Conservation (phyloP, 192 early-diverging fungal genomes). For the Coemansia sp. region DNA sequence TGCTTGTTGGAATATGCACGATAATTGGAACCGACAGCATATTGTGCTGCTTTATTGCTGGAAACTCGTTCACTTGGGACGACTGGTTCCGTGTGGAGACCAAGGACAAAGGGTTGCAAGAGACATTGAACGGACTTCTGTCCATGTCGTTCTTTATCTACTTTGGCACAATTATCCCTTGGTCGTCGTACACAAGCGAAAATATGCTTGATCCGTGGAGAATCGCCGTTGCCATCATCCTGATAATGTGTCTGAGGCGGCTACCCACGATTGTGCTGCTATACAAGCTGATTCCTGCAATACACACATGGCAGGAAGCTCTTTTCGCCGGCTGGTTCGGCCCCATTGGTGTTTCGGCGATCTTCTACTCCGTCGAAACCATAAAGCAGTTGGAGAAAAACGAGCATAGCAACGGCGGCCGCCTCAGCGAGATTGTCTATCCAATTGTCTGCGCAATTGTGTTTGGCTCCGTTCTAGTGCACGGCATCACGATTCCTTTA, state of each 20-base stretch:
- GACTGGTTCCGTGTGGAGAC: constrained; percentile 87
- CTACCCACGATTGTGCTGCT: constrained; percentile 68
- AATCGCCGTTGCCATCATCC: constrained; percentile 60
- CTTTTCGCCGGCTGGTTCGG: constrained; percentile 91
- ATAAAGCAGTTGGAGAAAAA: constrained; percentile 38
- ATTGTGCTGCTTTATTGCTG: constrained; percentile 76
- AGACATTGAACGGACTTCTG: constrained; percentile 84
- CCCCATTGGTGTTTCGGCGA: constrained; percentile 73
- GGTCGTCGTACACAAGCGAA: constrained; percentile 56
- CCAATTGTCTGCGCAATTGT: constrained; percentile 75
- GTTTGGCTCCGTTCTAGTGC: constrained; percentile 77
- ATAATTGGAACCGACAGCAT: constrained; percentile 75
- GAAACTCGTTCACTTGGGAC: constrained; percentile 85
- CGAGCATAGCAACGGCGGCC: constrained; percentile 20
- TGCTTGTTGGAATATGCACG: constrained; percentile 70
- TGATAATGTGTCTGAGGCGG: constrained; percentile 70
- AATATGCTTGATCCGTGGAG: constrained; percentile 64
- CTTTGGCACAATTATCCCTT: constrained; percentile 78
- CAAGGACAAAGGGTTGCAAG: constrained; percentile 82
- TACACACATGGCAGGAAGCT: constrained; percentile 71
- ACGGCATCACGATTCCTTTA: constrained; percentile 78
- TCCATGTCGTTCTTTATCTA: constrained; percentile 90
- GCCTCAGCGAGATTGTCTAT: constrained; percentile 23
- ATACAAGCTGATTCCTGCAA: constrained; percentile 66
- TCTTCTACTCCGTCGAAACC: constrained; percentile 60